Evolutionary conservation across 352 stramenopile genomes (phyloP).

Genomic region (Pythium phragmitis): DNA sequence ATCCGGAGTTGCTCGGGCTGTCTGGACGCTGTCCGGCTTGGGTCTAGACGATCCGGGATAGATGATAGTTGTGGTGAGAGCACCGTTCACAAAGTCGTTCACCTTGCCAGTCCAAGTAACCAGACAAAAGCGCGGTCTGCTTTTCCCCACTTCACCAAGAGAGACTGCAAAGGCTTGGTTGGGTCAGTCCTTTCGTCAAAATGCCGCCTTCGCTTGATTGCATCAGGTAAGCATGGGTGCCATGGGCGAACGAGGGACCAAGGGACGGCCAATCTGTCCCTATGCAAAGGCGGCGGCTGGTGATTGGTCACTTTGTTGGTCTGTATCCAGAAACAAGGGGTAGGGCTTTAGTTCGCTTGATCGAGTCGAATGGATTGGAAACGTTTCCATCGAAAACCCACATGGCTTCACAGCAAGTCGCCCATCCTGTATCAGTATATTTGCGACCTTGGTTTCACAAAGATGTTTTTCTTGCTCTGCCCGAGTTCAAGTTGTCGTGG

Average conservation of each 20-base stretch:
- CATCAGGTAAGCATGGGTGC: neutral
- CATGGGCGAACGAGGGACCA: too few species aligned
- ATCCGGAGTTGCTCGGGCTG: slow-evolving; percentile 2
- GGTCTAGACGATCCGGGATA: too few species aligned
- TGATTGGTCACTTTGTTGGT: slow-evolving; percentile 2
- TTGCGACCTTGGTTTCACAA: too few species aligned
- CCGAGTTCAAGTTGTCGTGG: too few species aligned
- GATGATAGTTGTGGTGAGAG: too few species aligned
- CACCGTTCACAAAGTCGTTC: too few species aligned
- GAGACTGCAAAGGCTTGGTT: neutral
- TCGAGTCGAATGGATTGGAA: neutral
- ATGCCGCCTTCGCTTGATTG: neutral
- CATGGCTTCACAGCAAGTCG: slow-evolving; percentile 1
- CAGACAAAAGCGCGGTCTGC: slow-evolving; percentile 1
- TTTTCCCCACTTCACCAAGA: neutral
- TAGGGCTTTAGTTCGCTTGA: neutral
- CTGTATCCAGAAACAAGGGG: slow-evolving; percentile 10
- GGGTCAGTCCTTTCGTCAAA: too few species aligned
- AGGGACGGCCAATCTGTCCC: neutral
- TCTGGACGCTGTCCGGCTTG: neutral
- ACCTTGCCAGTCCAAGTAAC: neutral
- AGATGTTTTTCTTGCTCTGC: too few species aligned
- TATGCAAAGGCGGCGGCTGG: neutral
- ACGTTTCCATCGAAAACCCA: too few species aligned
- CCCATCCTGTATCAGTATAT: too few species aligned